Conservation (phyloP, 2,329 filamentous ascomycete species). For the Trichoderma koningiopsis region DNA sequence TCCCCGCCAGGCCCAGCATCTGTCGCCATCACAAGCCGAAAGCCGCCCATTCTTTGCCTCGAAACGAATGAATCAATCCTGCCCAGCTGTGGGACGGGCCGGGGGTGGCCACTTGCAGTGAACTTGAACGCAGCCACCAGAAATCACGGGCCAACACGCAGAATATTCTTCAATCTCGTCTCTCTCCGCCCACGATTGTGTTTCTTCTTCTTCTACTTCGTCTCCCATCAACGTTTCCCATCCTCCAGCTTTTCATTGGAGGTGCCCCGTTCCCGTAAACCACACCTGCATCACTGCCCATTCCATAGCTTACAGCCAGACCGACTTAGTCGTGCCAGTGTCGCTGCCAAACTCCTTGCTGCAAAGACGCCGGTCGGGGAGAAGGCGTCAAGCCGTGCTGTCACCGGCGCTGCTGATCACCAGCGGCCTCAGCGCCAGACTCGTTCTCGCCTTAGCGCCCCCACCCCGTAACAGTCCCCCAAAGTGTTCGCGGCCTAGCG, state of each 20-base stretch:
- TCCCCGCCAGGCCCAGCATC: neutral
- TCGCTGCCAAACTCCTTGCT: neutral
- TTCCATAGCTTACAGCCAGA: neutral
- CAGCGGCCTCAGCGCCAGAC: neutral
- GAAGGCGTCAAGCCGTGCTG: neutral
- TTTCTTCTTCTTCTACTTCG: neutral
- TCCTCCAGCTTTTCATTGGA: neutral
- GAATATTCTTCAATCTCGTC: neutral
- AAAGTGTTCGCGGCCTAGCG: neutral
- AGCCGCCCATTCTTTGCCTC: neutral
- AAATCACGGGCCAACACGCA: neutral
- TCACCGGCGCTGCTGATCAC: neutral
- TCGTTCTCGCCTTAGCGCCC: neutral
- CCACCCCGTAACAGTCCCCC: neutral
- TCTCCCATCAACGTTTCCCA: constrained; percentile 3
- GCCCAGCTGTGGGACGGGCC: constrained; percentile 6
- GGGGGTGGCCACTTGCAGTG: neutral
- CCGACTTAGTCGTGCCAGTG: neutral
- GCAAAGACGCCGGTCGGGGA: neutral
- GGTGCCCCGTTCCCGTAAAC: neutral
- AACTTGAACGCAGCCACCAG: neutral
- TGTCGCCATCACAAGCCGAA: neutral
- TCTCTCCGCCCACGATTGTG: neutral
- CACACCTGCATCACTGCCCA: neutral
- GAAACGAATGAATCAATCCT: neutral